Percentiles rank a stretch among this genome's conserved stretches.
These are phyloP conservation scores for Tagetes patula DNA, from an alignment of 129 eudicot species.

Conservation along the genomic window DNA sequence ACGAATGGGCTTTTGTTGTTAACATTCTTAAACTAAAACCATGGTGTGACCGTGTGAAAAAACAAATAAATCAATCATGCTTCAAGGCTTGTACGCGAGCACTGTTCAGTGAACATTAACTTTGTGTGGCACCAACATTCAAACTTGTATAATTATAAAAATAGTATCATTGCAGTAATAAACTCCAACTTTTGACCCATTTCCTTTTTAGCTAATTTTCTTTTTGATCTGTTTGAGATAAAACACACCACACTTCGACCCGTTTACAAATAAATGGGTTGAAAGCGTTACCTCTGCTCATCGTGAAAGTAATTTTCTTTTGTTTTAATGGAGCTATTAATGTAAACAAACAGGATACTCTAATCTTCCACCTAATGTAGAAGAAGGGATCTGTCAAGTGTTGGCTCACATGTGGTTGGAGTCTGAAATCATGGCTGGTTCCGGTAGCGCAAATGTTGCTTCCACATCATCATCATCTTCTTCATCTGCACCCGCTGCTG, in stretches of 20 bases:
- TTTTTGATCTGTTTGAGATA: neutral
- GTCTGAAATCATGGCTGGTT: slow-evolving; percentile 36
- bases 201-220: neutral
- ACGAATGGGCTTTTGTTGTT: neutral
- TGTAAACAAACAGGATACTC: slow-evolving; percentile 32
- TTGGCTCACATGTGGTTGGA: slow-evolving; percentile 43
- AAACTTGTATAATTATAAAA: neutral
- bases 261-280: neutral
- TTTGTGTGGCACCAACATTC: no score
- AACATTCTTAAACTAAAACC: no score
- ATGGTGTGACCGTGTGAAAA: no score
- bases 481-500: slow-evolving; percentile 27
- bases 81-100: no score
- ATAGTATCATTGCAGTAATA: neutral
- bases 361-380: slow-evolving; percentile 41
- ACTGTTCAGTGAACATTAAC: no score
- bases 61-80: no score
- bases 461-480: slow-evolving; percentile 38
- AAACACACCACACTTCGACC: neutral
- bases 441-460: slow-evolving; percentile 20
- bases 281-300: neutral
- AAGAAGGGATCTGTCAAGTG: slow-evolving; percentile 45
- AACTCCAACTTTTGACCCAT: neutral
- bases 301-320: neutral
- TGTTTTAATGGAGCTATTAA: slow-evolving; percentile 11